Evolutionary conservation across 306 rosid species (phyloP), one percentile per base, ranked within the genome.

Genomic region (Gleditsia sinensis): DNA sequence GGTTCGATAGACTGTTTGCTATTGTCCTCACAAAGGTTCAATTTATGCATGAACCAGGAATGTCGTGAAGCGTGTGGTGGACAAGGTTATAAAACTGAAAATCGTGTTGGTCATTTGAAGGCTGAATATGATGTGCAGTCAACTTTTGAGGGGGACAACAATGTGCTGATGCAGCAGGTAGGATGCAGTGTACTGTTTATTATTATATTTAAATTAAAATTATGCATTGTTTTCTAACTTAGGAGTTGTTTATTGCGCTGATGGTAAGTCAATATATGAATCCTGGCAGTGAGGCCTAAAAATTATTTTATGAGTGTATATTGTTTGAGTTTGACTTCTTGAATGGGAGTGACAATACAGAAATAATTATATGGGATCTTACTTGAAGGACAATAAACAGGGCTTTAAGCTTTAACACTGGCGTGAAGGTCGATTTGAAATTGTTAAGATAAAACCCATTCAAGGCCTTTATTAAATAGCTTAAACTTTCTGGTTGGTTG

Each of bases 61-160:
- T 94, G 96, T 56, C 98, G 97, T 56, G 96, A 90, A 88, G 98
- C 98, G 7, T 88, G 93, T 57, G 98, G 97, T 73, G 97, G 97
- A 70, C 98, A 94, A 75, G 98, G 98, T 6, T 0, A 78, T 49
- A 94, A 94, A 90, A 78, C 96, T 62, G 98, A 94, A 80, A 94
- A 91, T 75, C 96, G 87, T 69, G 65, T 94, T 25, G 97, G 98
- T 80, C 87, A 77, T 34, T 67, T 91, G 54, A 91, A 81, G 83
- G 79, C 85, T 80, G 98, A 94, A 80, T 87, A 49, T 77, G 98
- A 94, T 64, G 98, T 91, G 81, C 97, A 94, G 70, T 85, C 89
- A n/a, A 94, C 98, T 69, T 94, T 91, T 83, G 98, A 94, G 90
- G 98, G 98, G 60, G 98, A 94, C 82, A 94, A 94, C 86, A 92